These are phyloP conservation scores for Hanseniaspora pseudoguilliermondii DNA, from an alignment of 805 yeast species.

Conservation along the genomic window DNA sequence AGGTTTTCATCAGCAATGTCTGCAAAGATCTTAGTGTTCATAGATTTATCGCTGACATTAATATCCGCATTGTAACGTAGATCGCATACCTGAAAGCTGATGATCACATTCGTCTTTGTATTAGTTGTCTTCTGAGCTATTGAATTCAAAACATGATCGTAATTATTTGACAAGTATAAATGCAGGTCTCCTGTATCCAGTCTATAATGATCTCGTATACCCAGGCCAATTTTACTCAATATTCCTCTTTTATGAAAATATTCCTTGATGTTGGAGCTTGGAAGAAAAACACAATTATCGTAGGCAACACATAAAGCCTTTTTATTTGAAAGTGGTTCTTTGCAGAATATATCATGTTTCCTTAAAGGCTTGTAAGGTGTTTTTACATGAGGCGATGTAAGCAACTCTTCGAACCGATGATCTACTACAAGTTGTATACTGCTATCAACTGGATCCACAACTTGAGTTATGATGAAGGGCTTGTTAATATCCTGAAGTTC, in stretches of 20 bases:
- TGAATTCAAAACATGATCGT: background rate
- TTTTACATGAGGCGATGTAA: background rate
- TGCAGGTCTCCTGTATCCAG: constrained; percentile 24
- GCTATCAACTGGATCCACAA: background rate
- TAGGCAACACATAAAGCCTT: background rate
- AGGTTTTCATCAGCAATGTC: background rate
- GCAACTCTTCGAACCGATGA: background rate
- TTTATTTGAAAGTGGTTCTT: background rate
- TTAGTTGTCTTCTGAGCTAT: background rate
- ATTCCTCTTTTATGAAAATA: constrained; percentile 25
- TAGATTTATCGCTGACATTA: background rate
- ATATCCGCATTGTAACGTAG: background rate
- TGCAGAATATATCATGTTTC: background rate
- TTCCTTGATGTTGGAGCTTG: constrained; percentile 21
- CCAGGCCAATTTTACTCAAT: constrained; percentile 27
- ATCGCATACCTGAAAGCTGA: constrained; percentile 4
- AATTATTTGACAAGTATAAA: constrained; percentile 24
- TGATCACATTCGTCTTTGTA: background rate
- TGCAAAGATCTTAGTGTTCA: background rate
- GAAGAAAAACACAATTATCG: constrained; percentile 24
- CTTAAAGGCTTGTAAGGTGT: background rate
- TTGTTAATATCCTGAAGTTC: background rate
- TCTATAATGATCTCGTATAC: constrained; percentile 29
- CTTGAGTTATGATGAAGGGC: background rate
- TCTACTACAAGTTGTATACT: background rate